A percentile compares a stretch with the other conserved stretches of the same genome.
Conservation (phyloP, 805 yeast genomes). For the Sugiyamaella boreocaroliniensis region DNA sequence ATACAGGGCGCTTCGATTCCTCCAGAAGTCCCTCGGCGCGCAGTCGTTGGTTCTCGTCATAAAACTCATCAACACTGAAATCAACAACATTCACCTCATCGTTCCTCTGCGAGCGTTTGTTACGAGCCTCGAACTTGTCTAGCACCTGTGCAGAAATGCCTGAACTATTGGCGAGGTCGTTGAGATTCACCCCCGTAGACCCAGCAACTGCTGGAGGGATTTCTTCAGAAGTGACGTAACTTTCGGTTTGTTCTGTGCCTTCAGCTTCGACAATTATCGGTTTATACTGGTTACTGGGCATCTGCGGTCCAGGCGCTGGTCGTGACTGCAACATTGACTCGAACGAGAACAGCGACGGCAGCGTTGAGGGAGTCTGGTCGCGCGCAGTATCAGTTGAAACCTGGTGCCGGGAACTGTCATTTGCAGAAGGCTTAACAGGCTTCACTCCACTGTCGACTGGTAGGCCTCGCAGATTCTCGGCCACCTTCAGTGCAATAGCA, state of each 20-base stretch:
- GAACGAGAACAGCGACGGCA: background rate
- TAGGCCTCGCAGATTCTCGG: background rate
- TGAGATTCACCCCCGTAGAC: background rate
- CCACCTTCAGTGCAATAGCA: background rate
- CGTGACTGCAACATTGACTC: background rate
- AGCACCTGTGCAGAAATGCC: background rate
- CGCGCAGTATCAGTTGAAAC: background rate
- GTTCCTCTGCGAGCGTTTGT: background rate
- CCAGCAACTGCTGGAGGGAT: background rate
- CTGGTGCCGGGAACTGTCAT: background rate
- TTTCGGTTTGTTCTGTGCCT: background rate
- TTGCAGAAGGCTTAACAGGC: no score
- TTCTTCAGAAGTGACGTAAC: background rate
- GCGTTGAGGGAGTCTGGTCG: background rate
- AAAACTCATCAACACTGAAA: slow-evolving; percentile 35
- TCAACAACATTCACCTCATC: slow-evolving; percentile 29
- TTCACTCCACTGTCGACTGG: no score
- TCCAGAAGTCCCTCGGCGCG: slow-evolving; percentile 33
- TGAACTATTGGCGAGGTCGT: background rate
- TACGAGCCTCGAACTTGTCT: slow-evolving; percentile 1
- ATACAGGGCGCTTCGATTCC: slow-evolving; percentile 24
- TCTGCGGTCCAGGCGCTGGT: slow-evolving; percentile 1
- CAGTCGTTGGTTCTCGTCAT: slow-evolving; percentile 29
- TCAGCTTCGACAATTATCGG: slow-evolving; percentile 2
- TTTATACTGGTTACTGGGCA: slow-evolving; percentile 1